Base-by-base conservation (phyloP, 2,329 filamentous ascomycete genomes). In the Malbranchea cinnamomea region DNA sequence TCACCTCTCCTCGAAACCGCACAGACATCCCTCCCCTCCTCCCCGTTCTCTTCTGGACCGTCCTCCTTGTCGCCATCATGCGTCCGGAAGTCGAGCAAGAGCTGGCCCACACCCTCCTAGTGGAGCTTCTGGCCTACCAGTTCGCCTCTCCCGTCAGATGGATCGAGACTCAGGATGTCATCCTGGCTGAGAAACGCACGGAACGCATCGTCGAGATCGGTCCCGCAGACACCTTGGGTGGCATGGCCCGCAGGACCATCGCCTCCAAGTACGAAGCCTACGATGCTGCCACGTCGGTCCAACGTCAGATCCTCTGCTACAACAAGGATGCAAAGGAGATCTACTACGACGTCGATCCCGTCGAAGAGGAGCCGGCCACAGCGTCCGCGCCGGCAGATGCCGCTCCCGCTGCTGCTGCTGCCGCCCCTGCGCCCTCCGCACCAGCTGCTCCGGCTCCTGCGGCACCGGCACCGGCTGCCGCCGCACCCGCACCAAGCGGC, bases 101-200 rank as follows among this genome's bases (percentile, higher is more conserved):
- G 68, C 81, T 98, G 59, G 80, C 89, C 53, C 87, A 98, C 62
- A 95, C 87, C 45, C 74, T 98, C 61, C 80, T 98, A 54, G 82
- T 98, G 43, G 89, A 98, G 75, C 81, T 98, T 41, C 75, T 98
- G 46, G 89, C 89, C 66, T 98, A 95, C 62, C 89, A 98, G 57
- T 98, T 98, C 59, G 89, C 89, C 48, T 95, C 87, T 32, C 89
- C 89, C 29, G 89, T 98, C 47, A 78, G 89, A 75, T 98, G 89
- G 89, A 98, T 98, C 60, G 89, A 98, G 64, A 98, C 89, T 32
- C 89, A 98, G 63, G 89, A 98, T 87, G 89, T 98, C 47, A 89
- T 98, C 51, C 79, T 98, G 46, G 87, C 79, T 41, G 84, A 95
- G 60, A 89, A 92, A 64, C 79, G 76, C 30, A 91, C 89, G 29